These are phyloP conservation scores for Carex littledalei DNA, from an alignment of 176 grass and related monocot genomes.

Conservation along the genomic window DNA sequence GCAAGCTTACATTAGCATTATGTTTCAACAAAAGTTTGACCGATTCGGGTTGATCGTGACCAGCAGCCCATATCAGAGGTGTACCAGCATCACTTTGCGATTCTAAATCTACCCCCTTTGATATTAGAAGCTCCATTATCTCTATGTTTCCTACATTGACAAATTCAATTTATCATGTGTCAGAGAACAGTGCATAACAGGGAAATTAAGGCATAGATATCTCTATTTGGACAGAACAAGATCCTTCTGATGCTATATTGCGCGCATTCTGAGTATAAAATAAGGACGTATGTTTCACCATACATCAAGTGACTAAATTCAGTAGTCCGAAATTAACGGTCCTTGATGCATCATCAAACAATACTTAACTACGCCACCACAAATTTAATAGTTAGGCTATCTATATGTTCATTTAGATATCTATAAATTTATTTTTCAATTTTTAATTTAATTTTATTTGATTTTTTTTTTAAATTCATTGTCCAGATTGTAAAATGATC, in stretches of 20 bases:
- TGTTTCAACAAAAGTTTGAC: conserved; percentile 72
- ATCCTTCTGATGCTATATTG: neutral
- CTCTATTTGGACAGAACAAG: neutral
- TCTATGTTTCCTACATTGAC: conserved; percentile 58
- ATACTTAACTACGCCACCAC: too few relatives aligned
- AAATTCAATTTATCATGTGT: conserved; percentile 4
- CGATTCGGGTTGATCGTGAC: conserved; percentile 55
- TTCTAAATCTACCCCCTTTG: conserved; percentile 67
- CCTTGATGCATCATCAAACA: too few relatives aligned
- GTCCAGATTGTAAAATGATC: too few relatives aligned
- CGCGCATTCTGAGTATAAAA: too few relatives aligned
- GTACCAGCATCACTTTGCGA: conserved; percentile 86
- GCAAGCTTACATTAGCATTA: conserved; percentile 51
- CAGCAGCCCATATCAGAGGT: conserved; percentile 80
- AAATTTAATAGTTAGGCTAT: too few relatives aligned
- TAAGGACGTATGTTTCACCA: too few relatives aligned
- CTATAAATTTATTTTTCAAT: too few relatives aligned
- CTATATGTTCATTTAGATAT: too few relatives aligned
- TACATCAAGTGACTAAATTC: too few relatives aligned
- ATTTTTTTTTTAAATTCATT: too few relatives aligned
- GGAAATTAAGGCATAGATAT: neutral
- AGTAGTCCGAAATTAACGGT: too few relatives aligned
- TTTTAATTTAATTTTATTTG: too few relatives aligned
- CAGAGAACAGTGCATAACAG: neutral
- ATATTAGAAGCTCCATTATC: conserved; percentile 63